Conservation (phyloP, 345 rosid species). For the Trapa incisa region DNA sequence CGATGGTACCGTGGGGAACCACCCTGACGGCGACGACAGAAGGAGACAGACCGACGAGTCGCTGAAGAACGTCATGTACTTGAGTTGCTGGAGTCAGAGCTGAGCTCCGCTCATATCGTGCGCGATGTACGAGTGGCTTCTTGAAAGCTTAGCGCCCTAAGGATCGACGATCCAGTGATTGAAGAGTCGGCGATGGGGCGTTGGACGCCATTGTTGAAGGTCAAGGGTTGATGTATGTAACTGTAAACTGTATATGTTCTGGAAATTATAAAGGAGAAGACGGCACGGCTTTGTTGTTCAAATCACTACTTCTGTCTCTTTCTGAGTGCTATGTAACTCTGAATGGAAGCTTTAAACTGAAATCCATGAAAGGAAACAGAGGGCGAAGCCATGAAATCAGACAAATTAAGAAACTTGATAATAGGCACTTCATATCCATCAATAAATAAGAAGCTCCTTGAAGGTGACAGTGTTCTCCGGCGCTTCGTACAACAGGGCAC, state of each 20-base stretch:
- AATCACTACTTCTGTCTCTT: no score
- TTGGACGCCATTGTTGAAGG: neutral
- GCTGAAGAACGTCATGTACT: conserved; percentile 70
- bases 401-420: no score
- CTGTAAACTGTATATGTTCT: neutral
- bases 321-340: no score
- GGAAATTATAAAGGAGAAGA: no score
- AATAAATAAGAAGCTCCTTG: neutral
- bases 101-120: neutral
- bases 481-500: neutral
- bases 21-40: conserved; percentile 10
- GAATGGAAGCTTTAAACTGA: no score
- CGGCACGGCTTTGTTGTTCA: no score
- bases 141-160: neutral
- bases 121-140: neutral
- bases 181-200: neutral
- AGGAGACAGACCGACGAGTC: conserved; percentile 49
- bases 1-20: conserved; percentile 11
- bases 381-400: no score
- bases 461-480: neutral
- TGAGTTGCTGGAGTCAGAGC: conserved; percentile 35
- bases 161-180: neutral
- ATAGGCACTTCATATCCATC: neutral
- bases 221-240: neutral
- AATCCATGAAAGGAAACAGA: no score